Evolutionary conservation across 148 eudicot species (phyloP).

Genomic region (Cornus controversa): DNA sequence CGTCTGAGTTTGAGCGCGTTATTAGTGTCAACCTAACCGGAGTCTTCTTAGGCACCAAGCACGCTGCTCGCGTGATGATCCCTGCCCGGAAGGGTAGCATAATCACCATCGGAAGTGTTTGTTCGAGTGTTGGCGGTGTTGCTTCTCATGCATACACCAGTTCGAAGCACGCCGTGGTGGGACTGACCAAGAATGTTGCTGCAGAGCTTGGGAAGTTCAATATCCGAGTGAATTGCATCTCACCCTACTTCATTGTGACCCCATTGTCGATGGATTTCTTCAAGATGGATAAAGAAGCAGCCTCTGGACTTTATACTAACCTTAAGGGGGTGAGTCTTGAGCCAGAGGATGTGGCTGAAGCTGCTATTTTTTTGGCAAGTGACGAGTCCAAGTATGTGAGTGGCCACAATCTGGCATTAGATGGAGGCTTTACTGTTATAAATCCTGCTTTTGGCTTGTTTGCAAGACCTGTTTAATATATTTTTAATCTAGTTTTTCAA

Average conservation of each 20-base stretch:
- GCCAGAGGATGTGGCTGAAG: constrained; percentile 27
- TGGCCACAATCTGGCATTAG: constrained; percentile 28
- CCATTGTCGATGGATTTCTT: constrained; percentile 11
- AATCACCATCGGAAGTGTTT: constrained; percentile 24
- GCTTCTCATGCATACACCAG: constrained; percentile 26
- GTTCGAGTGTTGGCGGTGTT: constrained; percentile 17
- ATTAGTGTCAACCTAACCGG: constrained; percentile 31
- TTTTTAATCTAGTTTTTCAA: too few species aligned
- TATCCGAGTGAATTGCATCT: constrained; percentile 40
- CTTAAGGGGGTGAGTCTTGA: constrained; percentile 21
- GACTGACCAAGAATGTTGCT: constrained; percentile 27
- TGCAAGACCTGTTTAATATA: neutral
- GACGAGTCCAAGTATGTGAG: constrained; percentile 33
- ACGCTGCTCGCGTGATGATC: constrained; percentile 43
- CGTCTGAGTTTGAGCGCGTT: constrained; percentile 25
- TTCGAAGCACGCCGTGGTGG: constrained; percentile 35
- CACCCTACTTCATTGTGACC: constrained; percentile 25
- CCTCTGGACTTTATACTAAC: constrained; percentile 14
- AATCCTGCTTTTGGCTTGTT: constrained; percentile 26
- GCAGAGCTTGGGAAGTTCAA: constrained; percentile 39
- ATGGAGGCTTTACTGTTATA: constrained; percentile 29
- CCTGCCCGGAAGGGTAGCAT: constrained; percentile 30
- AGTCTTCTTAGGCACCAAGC: constrained; percentile 34
- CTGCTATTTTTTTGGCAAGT: constrained; percentile 26
- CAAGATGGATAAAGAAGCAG: constrained; percentile 12